Evolutionary conservation across 306 rosid genomes (phyloP).

Genomic region (Luffa aegyptiaca): DNA sequence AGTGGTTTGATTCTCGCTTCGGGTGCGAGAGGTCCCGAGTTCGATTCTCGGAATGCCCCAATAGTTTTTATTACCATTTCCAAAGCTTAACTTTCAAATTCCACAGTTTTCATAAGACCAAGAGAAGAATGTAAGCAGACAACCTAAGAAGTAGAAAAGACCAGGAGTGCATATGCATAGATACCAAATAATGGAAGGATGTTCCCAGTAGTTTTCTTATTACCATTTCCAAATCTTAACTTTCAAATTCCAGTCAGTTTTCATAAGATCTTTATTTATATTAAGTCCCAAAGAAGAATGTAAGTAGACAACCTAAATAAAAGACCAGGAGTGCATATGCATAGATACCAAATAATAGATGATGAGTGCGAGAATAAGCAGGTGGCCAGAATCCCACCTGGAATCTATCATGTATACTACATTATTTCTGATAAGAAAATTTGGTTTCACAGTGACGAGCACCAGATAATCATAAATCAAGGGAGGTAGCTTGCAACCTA

Average conservation of each 20-base stretch:
- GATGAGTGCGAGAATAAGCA: neutral
- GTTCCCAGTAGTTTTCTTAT: no score
- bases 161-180: no score
- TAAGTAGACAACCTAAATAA: neutral
- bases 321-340: neutral
- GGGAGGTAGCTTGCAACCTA: neutral
- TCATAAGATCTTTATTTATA: neutral
- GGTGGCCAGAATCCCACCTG: neutral
- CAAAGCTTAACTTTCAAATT: neutral
- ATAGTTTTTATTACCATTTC: neutral
- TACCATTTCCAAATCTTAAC: neutral
- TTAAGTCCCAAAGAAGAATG: neutral
- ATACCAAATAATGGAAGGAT: no score
- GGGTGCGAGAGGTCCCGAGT: constrained; percentile 3
- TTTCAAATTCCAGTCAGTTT: neutral
- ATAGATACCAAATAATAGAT: neutral
- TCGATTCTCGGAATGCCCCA: constrained; percentile 19
- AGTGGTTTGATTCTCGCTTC: constrained; percentile 4
- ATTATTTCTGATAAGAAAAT: neutral
- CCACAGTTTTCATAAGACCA: neutral
- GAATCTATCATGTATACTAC: neutral
- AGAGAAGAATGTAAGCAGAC: neutral
- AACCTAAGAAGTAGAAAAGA: neutral
- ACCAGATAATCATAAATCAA: neutral
- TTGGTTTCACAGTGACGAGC: neutral